Conservation (phyloP, 2,329 filamentous ascomycete species). For the Aureobasidium melanogenum region DNA sequence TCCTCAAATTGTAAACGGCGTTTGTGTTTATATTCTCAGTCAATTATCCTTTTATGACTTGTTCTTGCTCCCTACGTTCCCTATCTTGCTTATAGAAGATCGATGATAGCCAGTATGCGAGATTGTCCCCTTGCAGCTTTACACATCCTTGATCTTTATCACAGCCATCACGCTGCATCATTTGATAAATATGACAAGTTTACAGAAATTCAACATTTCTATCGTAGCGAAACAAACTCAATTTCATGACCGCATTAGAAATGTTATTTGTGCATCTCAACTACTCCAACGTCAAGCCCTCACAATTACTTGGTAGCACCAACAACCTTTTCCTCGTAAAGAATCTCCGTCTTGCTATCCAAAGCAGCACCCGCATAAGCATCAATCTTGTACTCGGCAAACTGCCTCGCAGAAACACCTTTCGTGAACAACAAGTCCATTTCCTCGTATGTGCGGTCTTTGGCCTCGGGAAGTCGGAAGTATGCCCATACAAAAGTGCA, state of each 20-base stretch:
- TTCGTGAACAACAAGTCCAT: conserved; percentile 33
- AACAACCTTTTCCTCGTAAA: neutral
- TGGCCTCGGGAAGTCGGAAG: conserved; percentile 33
- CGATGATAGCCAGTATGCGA: too few species aligned
- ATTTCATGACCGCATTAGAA: too few species aligned
- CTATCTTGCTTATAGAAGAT: neutral
- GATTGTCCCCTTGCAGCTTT: too few species aligned
- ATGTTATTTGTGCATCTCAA: too few species aligned
- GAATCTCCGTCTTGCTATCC: neutral
- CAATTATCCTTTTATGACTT: neutral
- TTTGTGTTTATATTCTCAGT: neutral
- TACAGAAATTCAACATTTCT: too few species aligned
- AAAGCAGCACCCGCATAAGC: conserved; percentile 8
- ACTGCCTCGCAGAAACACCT: neutral
- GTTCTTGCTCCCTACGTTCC: neutral
- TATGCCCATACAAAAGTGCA: conserved; percentile 29
- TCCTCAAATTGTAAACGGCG: conserved; percentile 4
- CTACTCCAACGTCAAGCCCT: neutral
- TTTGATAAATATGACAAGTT: too few species aligned
- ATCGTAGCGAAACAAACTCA: too few species aligned
- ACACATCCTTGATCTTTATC: too few species aligned
- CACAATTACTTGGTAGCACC: neutral
- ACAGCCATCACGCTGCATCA: too few species aligned
- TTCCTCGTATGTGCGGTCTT: conserved; percentile 33
- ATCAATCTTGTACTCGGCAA: conserved; percentile 1